Percentiles rank a stretch among this genome's conserved stretches.
Conservation (phyloP, 106 monocot genomes). For the Acorus gramineus region DNA sequence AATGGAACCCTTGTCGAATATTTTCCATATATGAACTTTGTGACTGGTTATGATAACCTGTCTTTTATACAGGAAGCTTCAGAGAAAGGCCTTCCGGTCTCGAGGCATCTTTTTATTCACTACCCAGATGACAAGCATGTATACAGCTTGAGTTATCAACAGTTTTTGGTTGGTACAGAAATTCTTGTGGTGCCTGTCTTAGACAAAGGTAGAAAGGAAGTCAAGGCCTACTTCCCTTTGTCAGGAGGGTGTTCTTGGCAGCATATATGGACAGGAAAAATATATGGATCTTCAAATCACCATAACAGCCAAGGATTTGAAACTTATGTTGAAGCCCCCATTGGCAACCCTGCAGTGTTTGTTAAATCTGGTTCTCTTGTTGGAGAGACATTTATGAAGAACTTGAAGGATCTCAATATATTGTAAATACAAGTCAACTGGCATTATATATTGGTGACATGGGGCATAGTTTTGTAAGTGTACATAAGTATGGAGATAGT, state of each 20-base stretch:
- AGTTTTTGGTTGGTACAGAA: slow-evolving; percentile 71
- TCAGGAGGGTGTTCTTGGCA: slow-evolving; percentile 44
- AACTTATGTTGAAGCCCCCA: slow-evolving; percentile 51
- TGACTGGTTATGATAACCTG: neutral
- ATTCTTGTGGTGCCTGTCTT: slow-evolving; percentile 72
- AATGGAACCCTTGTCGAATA: too few relatives aligned
- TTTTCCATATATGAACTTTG: too few relatives aligned
- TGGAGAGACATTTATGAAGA: slow-evolving; percentile 49
- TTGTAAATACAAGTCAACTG: slow-evolving; percentile 7
- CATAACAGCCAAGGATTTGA: slow-evolving; percentile 30
- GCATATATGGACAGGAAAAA: slow-evolving; percentile 63
- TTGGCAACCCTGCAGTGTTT: slow-evolving; percentile 78
- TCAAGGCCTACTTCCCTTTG: slow-evolving; percentile 56
- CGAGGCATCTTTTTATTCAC: slow-evolving; percentile 72
- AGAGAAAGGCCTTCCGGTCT: slow-evolving; percentile 59
- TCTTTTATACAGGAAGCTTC: slow-evolving; percentile 52
- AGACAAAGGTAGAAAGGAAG: slow-evolving; percentile 51
- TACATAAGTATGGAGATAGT: too few relatives aligned
- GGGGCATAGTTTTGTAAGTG: too few relatives aligned
- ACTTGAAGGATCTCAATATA: slow-evolving; percentile 47
- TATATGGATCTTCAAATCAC: slow-evolving; percentile 6
- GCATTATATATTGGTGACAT: too few relatives aligned
- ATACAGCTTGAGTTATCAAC: slow-evolving; percentile 50
- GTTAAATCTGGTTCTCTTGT: slow-evolving; percentile 47
- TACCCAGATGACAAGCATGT: slow-evolving; percentile 66